phyloP scores from a whole-genome alignment of 2,329 filamentous ascomycete species.

The Pseudogymnoascus sp. region DNA sequence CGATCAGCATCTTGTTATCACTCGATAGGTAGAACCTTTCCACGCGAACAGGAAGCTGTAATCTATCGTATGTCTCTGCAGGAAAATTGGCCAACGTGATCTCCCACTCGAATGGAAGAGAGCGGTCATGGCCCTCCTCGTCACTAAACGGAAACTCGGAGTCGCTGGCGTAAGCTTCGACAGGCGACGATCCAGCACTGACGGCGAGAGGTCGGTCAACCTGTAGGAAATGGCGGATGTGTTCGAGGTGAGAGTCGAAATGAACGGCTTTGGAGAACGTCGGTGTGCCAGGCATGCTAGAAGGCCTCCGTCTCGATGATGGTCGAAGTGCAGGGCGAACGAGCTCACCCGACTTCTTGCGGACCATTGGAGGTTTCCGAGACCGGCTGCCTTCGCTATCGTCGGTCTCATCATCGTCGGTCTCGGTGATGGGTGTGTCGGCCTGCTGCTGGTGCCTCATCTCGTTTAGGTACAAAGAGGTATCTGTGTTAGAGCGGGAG shows the following conservation, averaged over 20 bases:
- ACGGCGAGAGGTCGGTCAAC: constrained; percentile 93
- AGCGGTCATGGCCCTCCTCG: constrained; percentile 35
- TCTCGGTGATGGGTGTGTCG: constrained; percentile 38
- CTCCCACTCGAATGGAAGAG: constrained; percentile 72
- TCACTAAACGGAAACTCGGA: constrained; percentile 77
- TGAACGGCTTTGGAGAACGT: constrained; percentile 97
- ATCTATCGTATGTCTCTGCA: constrained; percentile 53
- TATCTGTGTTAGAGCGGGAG: constrained; percentile 36
- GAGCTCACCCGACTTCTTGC: constrained; percentile 96
- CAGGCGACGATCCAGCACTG: constrained; percentile 86
- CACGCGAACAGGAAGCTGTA: constrained; percentile 63
- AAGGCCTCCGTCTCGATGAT: constrained; percentile 70
- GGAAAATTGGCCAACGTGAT: constrained; percentile 82
- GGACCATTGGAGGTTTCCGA: constrained; percentile 82
- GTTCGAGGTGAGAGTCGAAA: constrained; percentile 93
- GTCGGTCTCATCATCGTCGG: constrained; percentile 51
- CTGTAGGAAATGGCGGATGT: constrained; percentile 91
- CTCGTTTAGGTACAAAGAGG: constrained; percentile 36
- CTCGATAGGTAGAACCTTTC: constrained; percentile 81
- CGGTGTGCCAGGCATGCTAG: constrained; percentile 95
- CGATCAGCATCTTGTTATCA: constrained; percentile 81
- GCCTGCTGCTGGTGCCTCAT: constrained; percentile 16
- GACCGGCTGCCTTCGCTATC: constrained; percentile 51
- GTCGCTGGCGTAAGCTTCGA: constrained; percentile 81
- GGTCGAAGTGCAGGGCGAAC: constrained; percentile 85